Base-by-base conservation (phyloP, 169 alveolate genomes). In the Plasmodium coatneyi region DNA sequence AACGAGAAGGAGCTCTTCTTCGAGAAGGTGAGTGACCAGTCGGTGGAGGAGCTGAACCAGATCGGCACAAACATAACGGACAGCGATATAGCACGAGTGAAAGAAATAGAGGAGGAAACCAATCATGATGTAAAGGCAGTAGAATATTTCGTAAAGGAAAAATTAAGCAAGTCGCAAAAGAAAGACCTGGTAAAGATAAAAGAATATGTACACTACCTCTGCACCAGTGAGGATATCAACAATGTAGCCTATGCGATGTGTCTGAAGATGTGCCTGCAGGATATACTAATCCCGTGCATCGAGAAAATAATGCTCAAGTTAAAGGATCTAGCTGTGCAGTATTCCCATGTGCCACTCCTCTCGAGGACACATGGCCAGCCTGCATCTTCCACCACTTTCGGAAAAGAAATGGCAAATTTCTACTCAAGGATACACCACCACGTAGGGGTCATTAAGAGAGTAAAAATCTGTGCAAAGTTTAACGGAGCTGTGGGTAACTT, bases 401-500 rank as follows among this genome's bases (percentile, higher is more conserved):
- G 99, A 28, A 98, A 98, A 92, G 99, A 98, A 95, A 72, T 98
- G 54, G 98, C 99, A 19, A 98, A 97, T 83, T 98, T 95, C 84
- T 97, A 92, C 92, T 12, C 41, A 3, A 34, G 93, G 49, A 49
- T 82, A 43, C 52, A 60, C 41, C 80, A 74, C 80, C 92, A 80
- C 83, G 14, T 95, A 54, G 70, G 5, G 54, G 36, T 25, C 30
- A 81, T 92, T 22, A 83, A 84, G 36, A 79, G 93, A 92, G 82
- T 97, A 25, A 96, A 97, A 43, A 96, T 97, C 49, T 92, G 92
- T 70, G 99, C 98, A 0, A 99, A 99, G 94, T 98, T 98, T 82
- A 98, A 98, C 90, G 99, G 99, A 4, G 99, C 99, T n/a, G 99
- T 98, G 30, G 99, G 99, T 0, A 98, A 97, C 92, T 97, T 96